Conservation (phyloP, 2,329 filamentous ascomycete genomes). For the Fusarium albidum region DNA sequence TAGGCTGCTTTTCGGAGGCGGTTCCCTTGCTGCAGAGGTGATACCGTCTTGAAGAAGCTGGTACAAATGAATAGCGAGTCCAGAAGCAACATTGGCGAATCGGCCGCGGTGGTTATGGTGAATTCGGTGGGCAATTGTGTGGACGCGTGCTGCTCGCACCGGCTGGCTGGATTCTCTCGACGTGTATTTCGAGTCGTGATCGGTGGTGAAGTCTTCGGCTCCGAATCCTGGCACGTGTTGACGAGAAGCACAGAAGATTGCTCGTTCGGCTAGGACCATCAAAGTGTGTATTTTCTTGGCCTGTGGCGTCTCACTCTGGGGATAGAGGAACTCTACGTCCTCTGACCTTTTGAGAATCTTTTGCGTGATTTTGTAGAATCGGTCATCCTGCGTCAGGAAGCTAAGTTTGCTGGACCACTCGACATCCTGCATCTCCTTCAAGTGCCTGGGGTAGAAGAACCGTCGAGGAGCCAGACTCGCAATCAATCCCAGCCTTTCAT, state of each 20-base stretch:
- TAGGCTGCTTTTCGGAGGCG: neutral
- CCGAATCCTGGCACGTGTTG: conserved; percentile 29
- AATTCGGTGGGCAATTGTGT: neutral
- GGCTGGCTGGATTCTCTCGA: conserved; percentile 6
- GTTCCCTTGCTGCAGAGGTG: neutral
- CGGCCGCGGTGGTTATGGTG: neutral
- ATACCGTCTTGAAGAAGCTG: neutral
- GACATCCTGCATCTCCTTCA: conserved; percentile 56
- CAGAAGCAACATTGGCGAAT: neutral
- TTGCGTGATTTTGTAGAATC: conserved; percentile 42
- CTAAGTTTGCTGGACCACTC: conserved; percentile 51
- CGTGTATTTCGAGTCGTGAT: conserved; percentile 18
- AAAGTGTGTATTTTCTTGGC: neutral
- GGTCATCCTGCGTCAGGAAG: conserved; percentile 54
- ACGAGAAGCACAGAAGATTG: conserved; percentile 18
- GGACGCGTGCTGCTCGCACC: neutral
- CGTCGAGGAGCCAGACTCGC: conserved; percentile 33
- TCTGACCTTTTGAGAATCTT: neutral
- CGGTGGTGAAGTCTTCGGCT: conserved; percentile 23
- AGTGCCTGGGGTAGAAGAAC: conserved; percentile 55
- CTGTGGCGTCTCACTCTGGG: neutral
- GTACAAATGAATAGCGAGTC: conserved; percentile 4
- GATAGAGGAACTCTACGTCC: conserved; percentile 24
- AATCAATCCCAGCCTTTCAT: neutral
- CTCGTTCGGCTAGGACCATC: conserved; percentile 17